Base-by-base conservation (phyloP, 2,329 filamentous ascomycete species). In the Aspergillus neoniger region DNA sequence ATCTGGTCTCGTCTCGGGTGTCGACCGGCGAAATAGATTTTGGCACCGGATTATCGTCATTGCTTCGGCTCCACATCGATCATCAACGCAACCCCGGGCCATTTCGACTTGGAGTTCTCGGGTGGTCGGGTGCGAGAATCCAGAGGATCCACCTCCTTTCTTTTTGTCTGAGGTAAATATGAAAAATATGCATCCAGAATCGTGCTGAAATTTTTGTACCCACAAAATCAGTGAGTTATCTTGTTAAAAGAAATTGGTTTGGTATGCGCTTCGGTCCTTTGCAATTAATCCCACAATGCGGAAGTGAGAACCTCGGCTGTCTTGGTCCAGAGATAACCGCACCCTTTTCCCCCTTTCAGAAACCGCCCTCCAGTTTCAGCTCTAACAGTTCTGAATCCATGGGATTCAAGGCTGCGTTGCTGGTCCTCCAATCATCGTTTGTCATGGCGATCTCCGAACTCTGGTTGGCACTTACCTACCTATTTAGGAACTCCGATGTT, bases 331-430 rank as follows among this genome's bases (percentile, higher is more conserved):
- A 43, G 41, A 43, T 41, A 36, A 32, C 47, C 53, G 53, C 53
- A 55, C 23, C 53, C 25, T 55, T 30, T 55, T 55, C 53, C 53
- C 53, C 53, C 44, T 44, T 55, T 55, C 41, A 55, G 53, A 41
- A 55, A 44, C 53, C 53, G 44, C 14, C 30, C 19, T 43, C 53
- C 39, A 44, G 53, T 55, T 44, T 36, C 53, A 55, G 53, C 25
- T 55, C 39, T 15, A 55, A 15, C 25, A 47, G n/a, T 23, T 23
- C 17, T 28, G 53, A 36, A 25, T 25, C 51, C 51, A 41, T 53
- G 51, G 36, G 39, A 47, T 30, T 25, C 17, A 15, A 23, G 41
- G 47, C 47, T 50, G 23, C 25, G 47, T 32, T 50, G 25, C 47
- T 23, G 30, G 39, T 23, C 39, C 30, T 23, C 41, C 53, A 44